Evolutionary conservation across 2,329 filamentous ascomycete genomes (phyloP).

Genomic region (Alternaria tenuissima): DNA sequence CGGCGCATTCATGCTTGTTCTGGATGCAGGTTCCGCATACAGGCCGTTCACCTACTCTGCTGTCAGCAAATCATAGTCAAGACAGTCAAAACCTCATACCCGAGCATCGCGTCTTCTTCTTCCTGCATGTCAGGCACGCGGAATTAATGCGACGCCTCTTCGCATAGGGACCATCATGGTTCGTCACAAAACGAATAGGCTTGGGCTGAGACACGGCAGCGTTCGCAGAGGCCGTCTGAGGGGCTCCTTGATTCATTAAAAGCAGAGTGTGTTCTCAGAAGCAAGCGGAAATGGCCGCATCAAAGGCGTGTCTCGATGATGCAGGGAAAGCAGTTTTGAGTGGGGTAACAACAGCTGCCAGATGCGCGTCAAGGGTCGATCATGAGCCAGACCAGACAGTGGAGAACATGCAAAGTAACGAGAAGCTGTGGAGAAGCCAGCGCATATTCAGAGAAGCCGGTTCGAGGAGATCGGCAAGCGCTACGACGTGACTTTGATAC

Average conservation of each 20-base stretch:
- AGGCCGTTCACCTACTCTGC: constrained; percentile 47
- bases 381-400: constrained; percentile 19
- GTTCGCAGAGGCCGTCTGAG: constrained; percentile 39
- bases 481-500: constrained; percentile 5
- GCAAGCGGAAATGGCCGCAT: constrained; percentile 19
- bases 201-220: constrained; percentile 43
- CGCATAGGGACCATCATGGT: constrained; percentile 53
- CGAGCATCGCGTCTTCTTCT: constrained; percentile 60
- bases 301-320: constrained; percentile 7
- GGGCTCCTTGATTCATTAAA: constrained; percentile 47
- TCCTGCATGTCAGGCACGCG: constrained; percentile 58
- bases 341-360: constrained; percentile 20
- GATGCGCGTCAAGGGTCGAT: constrained; percentile 16
- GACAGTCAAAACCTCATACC: constrained; percentile 30
- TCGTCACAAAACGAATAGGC: constrained; percentile 54
- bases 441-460: constrained; percentile 30
- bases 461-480: constrained; percentile 16
- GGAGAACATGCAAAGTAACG: constrained; percentile 21
- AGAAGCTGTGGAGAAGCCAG: constrained; percentile 24
- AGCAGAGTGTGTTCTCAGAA: constrained; percentile 21
- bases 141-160: constrained; percentile 53
- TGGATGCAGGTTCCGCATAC: constrained; percentile 57
- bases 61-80: constrained; percentile 15
- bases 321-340: constrained; percentile 16
- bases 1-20: constrained; percentile 59